Conservation (phyloP, 2,329 filamentous ascomycete genomes). For the Laburnicola sp. region DNA sequence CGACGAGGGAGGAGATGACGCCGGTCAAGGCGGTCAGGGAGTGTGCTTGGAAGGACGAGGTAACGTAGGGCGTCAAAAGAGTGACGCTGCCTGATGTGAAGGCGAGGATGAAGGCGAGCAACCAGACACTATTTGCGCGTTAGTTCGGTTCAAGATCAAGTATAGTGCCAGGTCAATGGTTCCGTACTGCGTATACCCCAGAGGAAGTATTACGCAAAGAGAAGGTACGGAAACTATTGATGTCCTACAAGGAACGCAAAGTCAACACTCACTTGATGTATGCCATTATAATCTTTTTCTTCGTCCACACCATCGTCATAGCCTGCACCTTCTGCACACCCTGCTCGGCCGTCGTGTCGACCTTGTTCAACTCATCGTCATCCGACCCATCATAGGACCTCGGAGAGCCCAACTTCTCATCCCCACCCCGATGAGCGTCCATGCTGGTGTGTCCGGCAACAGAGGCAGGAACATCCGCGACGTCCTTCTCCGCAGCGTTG, state of each 20-base stretch:
- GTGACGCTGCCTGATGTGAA: slow-evolving; percentile 49
- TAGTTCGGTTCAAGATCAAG: slow-evolving; percentile 7
- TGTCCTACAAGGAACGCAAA: not conserved
- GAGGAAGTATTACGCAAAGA: too few relatives aligned
- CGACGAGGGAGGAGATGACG: slow-evolving; percentile 40
- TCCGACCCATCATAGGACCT: slow-evolving; percentile 16
- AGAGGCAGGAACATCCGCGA: slow-evolving; percentile 33
- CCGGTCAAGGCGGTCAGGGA: slow-evolving; percentile 37
- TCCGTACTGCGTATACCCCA: too few relatives aligned
- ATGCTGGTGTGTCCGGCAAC: slow-evolving; percentile 35
- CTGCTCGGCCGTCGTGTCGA: slow-evolving; percentile 33
- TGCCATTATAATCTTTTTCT: slow-evolving; percentile 30
- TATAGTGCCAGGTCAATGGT: too few relatives aligned
- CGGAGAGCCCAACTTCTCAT: slow-evolving; percentile 36
- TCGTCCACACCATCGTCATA: slow-evolving; percentile 33
- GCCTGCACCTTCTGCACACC: slow-evolving; percentile 38
- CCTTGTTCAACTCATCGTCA: slow-evolving; percentile 39
- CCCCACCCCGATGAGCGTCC: slow-evolving; percentile 19
- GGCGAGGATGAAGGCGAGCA: slow-evolving; percentile 54
- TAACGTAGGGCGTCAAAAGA: slow-evolving; percentile 46
- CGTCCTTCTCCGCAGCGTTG: slow-evolving; percentile 26
- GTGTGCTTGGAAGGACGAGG: slow-evolving; percentile 35
- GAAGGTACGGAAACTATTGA: not conserved
- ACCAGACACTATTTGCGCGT: slow-evolving; percentile 32
- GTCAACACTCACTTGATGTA: slow-evolving; percentile 32